phyloP scores from a whole-genome alignment of 345 rosid species.

The Gossypium longicalyx region DNA sequence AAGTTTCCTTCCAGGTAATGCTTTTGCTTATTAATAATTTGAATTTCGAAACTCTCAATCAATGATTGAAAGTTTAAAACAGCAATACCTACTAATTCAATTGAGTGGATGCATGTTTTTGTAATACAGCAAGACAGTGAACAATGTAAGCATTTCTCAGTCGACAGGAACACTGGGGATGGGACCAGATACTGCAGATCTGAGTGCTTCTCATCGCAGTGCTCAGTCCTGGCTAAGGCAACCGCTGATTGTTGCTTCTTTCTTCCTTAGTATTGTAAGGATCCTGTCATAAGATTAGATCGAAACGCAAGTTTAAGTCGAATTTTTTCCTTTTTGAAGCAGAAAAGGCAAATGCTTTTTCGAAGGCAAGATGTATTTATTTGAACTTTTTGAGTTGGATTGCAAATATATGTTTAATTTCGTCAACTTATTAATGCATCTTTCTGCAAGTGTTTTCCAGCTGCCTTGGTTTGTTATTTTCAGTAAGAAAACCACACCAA shows the following conservation, averaged over 20 bases:
- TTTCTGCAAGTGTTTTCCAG: no score
- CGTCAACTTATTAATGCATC: no score
- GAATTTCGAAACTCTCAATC: neutral
- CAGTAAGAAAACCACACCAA: no score
- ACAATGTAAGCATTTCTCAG: slow-evolving; percentile 36
- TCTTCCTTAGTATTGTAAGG: slow-evolving; percentile 1
- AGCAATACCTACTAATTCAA: neutral
- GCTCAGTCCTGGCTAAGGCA: slow-evolving; percentile 25
- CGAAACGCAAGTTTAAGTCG: neutral
- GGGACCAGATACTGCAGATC: slow-evolving; percentile 43
- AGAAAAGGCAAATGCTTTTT: neutral
- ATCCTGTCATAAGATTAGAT: neutral
- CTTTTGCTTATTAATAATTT: neutral
- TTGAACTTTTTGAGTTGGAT: no score
- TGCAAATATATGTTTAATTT: neutral
- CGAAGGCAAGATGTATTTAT: slow-evolving; percentile 39
- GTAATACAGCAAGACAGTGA: slow-evolving; percentile 45
- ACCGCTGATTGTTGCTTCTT: slow-evolving; percentile 14
- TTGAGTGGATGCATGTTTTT: neutral
- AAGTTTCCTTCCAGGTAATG: slow-evolving; percentile 72
- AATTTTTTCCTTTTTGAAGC: neutral
- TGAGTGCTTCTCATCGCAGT: slow-evolving; percentile 36
- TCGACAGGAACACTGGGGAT: slow-evolving; percentile 36
- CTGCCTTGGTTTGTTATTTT: no score
- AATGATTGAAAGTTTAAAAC: neutral